phyloP scores from a whole-genome alignment of 768 basidiomycete genomes.

The Candolleomyces eurysporus region DNA sequence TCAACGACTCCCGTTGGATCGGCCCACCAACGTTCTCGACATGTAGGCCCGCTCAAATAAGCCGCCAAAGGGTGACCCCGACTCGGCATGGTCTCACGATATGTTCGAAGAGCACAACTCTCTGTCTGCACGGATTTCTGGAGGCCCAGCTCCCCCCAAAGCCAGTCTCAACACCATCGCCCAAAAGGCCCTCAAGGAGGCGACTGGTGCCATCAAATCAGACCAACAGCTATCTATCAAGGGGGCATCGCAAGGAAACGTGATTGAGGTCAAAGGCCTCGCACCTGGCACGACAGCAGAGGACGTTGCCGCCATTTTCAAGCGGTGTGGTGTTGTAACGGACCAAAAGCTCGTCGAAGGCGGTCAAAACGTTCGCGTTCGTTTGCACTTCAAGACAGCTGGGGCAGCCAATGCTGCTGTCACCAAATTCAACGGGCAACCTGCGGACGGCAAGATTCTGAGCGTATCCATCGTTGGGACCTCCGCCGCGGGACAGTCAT shows the following conservation, averaged over 20 bases:
- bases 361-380: constrained; percentile 52
- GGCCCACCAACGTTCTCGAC: constrained; percentile 14
- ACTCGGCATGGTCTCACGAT: constrained; percentile 72
- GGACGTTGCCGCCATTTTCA: constrained; percentile 85
- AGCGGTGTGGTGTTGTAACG: constrained; percentile 69
- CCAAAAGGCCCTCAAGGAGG: constrained; percentile 65
- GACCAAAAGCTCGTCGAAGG: constrained; percentile 38
- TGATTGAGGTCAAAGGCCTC: constrained; percentile 73
- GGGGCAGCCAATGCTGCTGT: constrained; percentile 66
- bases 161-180: constrained; percentile 49
- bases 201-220: constrained; percentile 34
- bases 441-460: constrained; percentile 77
- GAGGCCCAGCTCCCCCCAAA: constrained; percentile 45
- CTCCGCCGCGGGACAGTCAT: constrained; percentile 45
- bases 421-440: constrained; percentile 72
- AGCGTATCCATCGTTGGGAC: constrained; percentile 61
- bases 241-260: constrained; percentile 64
- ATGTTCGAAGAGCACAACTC: constrained; percentile 61
- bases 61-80: constrained; percentile 62
- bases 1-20: constrained; percentile 20
- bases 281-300: constrained; percentile 77
- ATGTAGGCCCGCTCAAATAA: constrained; percentile 49
- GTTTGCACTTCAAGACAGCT: constrained; percentile 69
- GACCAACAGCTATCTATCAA: constrained; percentile 53
- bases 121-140: constrained; percentile 56